Percentiles rank a stretch among this genome's conserved stretches.
phyloP scores from a whole-genome alignment of 192 early-diverging fungal species.

The Backusella parvicylindrica region DNA sequence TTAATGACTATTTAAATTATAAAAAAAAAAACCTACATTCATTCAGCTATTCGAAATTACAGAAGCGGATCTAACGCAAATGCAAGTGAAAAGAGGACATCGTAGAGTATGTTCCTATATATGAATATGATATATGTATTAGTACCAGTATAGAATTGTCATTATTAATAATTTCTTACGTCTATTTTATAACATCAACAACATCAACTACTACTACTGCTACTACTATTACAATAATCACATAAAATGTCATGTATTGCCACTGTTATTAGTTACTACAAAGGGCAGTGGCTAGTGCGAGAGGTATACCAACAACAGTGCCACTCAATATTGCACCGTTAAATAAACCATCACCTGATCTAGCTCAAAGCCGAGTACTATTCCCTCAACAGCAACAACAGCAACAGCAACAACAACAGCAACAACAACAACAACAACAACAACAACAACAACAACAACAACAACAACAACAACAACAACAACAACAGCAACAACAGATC shows the following conservation, averaged over 20 bases:
- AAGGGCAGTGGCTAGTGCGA: conserved; percentile 31
- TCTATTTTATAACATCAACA: neutral
- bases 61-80: conserved; percentile 33
- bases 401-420: neutral
- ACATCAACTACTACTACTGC: neutral
- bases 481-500: neutral
- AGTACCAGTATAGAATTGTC: neutral
- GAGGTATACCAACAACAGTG: conserved; percentile 29
- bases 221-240: too few species aligned
- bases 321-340: neutral
- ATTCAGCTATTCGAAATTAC: conserved; percentile 37
- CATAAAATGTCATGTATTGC: neutral
- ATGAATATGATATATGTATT: neutral
- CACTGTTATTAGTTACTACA: conserved; percentile 33
- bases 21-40: neutral
- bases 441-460: neutral
- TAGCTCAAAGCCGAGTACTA: neutral
- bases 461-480: neutral
- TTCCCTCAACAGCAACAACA: neutral
- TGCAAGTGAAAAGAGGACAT: conserved; percentile 42
- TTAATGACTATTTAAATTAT: neutral
- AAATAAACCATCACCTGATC: neutral
- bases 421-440: neutral
- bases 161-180: neutral
- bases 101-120: conserved; percentile 32